Base-by-base conservation (phyloP, 2,329 filamentous ascomycete genomes). In the Fusarium hainanense region DNA sequence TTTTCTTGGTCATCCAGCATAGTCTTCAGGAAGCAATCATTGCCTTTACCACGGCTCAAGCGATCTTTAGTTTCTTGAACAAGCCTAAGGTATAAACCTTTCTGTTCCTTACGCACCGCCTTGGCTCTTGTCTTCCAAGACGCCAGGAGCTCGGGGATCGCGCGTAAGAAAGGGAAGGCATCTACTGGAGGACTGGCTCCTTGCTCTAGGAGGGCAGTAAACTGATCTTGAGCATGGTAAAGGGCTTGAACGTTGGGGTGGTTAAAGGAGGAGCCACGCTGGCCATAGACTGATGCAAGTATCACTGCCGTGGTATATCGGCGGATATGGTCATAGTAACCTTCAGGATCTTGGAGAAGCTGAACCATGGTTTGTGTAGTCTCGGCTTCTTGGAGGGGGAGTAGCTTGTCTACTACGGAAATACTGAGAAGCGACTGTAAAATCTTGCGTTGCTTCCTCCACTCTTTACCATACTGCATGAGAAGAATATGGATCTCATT, bases 141-240 rank as follows among this genome's bases (percentile, higher is more conserved):
- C 4, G 71, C 73, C 6, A 69, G 66, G 4, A 58, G 43, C 14
- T 63, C 58, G 14, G 73, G 73, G 1, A 75, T 16, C 60, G 66
- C 71, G 7, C 68, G 41, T 41, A 77, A 52, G 13, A 68, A 54
- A 2, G 68, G 68, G 11, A 77, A 64, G 7, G 76, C 55, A 41
- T 76, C 75, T 1, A 77, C 75, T 0, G 74, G 75, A 2, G 75
- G 75, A 14, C 73, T 68, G 27, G 62, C 72, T 1, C 71, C 74
- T 10, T 75, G 75, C 40, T 71, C 73, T 11, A 77, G 56, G 2
- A 76, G 69, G 2, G 66, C 30, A 11, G 76, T 65, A 59, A 76
- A 70, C 42, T 63, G 54, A 23, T 64, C 46, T 51, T 77, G 75
- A 5, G 66, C 63, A 14, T 54, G 55, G 28, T 74, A 77, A 1